A percentile compares a stretch with the other conserved stretches of the same genome.
Conservation (phyloP, 2,329 filamentous ascomycete genomes). For the Fusarium acutatum region DNA sequence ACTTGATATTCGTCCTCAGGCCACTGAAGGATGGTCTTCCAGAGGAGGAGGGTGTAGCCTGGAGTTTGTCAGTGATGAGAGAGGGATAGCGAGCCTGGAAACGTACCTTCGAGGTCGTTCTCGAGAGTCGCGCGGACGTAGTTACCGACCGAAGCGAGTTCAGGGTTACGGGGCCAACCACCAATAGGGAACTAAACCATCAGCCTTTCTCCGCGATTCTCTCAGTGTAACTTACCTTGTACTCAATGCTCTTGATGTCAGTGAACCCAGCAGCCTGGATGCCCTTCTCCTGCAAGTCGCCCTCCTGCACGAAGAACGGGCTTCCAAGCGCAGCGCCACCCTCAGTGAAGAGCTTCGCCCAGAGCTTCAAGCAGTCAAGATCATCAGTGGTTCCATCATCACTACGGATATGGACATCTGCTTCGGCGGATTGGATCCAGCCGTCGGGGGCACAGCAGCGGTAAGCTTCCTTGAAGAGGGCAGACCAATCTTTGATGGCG, state of each 20-base stretch:
- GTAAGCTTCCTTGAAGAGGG: conserved; percentile 24
- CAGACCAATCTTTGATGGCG: conserved; percentile 26
- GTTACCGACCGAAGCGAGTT: conserved; percentile 27
- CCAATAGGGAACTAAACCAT: conserved; percentile 30
- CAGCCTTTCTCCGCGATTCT: not conserved
- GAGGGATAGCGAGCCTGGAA: fast-evolving
- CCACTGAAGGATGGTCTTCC: conserved; percentile 33
- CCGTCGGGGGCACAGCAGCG: conserved; percentile 29
- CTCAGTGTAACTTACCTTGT: conserved; percentile 5
- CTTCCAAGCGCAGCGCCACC: conserved; percentile 22
- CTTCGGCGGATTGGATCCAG: conserved; percentile 31
- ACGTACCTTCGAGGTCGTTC: conserved; percentile 34
- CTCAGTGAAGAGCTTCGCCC: conserved; percentile 21
- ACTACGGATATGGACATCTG: conserved; percentile 31
- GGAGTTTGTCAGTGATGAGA: not conserved
- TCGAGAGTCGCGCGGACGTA: conserved; percentile 33
- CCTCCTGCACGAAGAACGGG: conserved; percentile 28
- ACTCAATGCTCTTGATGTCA: conserved; percentile 28
- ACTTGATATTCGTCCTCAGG: conserved; percentile 33
- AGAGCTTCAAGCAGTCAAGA: conserved; percentile 19
- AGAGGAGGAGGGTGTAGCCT: conserved; percentile 33
- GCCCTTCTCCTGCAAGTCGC: conserved; percentile 13
- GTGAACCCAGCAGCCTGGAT: conserved; percentile 31
- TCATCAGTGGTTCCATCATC: conserved; percentile 33
- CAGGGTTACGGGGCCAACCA: conserved; percentile 27